Conservation (phyloP, 2,329 filamentous ascomycete species). For the Alternaria gansuensis region DNA sequence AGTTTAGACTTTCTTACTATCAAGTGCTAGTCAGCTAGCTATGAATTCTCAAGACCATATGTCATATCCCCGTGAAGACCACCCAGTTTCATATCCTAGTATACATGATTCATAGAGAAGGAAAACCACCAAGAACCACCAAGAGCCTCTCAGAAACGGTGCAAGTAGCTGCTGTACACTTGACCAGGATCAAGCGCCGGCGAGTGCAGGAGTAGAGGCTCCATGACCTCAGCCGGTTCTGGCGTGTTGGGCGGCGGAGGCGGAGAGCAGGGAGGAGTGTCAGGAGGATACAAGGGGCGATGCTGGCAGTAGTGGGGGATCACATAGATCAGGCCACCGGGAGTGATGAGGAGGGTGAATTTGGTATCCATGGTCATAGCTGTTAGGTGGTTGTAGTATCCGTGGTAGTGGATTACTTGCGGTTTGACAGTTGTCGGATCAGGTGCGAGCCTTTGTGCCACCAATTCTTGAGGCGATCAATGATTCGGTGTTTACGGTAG, state of each 20-base stretch:
- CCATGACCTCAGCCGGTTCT: not conserved
- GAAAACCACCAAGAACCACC: conserved; percentile 1
- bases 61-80: conserved; percentile 7
- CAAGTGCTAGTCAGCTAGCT: conserved; percentile 20
- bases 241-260: conserved; percentile 1
- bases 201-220: not conserved
- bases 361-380: not conserved
- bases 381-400: not conserved
- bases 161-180: not conserved
- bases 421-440: conserved; percentile 26
- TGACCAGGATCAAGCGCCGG: not conserved
- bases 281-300: not conserved
- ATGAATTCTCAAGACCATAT: conserved; percentile 8
- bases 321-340: not conserved
- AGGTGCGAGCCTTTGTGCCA: conserved; percentile 37
- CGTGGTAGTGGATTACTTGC: conserved; percentile 10
- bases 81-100: conserved; percentile 4
- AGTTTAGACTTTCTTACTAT: conserved; percentile 10
- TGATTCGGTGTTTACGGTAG: conserved; percentile 34
- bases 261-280: not conserved
- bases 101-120: conserved; percentile 2
- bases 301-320: not conserved
- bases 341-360: not conserved
- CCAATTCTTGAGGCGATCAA: conserved; percentile 33
- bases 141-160: not conserved